phyloP scores from a whole-genome alignment of 2,329 filamentous ascomycete genomes.

The Ploettnerulaceae sp. region DNA sequence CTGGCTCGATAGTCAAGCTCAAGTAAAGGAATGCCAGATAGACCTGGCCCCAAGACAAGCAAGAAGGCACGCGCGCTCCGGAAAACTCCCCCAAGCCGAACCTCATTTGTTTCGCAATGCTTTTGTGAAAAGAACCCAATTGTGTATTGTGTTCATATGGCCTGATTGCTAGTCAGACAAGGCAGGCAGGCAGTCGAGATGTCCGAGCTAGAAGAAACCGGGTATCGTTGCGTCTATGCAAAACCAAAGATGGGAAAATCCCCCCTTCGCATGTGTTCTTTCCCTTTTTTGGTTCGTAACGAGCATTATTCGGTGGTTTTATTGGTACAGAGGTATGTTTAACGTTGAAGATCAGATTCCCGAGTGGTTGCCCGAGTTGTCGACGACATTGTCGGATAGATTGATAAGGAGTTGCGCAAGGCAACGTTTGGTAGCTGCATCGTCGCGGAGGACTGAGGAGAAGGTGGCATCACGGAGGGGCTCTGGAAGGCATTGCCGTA shows the following conservation, averaged over 20 bases:
- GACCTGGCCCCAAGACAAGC: neutral
- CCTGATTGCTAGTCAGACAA: slow-evolving; percentile 20
- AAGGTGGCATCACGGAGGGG: slow-evolving; percentile 99
- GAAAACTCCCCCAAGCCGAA: slow-evolving; percentile 20
- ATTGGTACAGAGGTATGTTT: slow-evolving; percentile 30
- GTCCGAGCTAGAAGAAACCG: slow-evolving; percentile 25
- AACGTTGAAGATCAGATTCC: slow-evolving; percentile 26
- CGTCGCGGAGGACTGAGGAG: slow-evolving; percentile 90
- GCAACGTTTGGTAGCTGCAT: slow-evolving; percentile 95
- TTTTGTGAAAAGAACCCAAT: slow-evolving; percentile 21
- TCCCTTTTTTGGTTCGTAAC: neutral
- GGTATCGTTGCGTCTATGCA: slow-evolving; percentile 34
- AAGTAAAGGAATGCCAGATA: neutral
- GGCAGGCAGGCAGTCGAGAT: slow-evolving; percentile 17
- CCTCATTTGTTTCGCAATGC: slow-evolving; percentile 25
- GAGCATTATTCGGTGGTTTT: slow-evolving; percentile 8
- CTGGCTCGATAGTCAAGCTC: neutral
- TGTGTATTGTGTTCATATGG: neutral
- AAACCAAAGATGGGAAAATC: slow-evolving; percentile 29
- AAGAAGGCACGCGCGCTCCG: neutral
- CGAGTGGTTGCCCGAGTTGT: slow-evolving; percentile 32
- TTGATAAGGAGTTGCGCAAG: slow-evolving; percentile 97
- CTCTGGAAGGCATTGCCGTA: slow-evolving; percentile 93
- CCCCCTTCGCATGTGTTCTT: slow-evolving; percentile 2
- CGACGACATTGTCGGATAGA: slow-evolving; percentile 78